Conservation (phyloP, 257 asterid genomes). For the Buddleja alternifolia region DNA sequence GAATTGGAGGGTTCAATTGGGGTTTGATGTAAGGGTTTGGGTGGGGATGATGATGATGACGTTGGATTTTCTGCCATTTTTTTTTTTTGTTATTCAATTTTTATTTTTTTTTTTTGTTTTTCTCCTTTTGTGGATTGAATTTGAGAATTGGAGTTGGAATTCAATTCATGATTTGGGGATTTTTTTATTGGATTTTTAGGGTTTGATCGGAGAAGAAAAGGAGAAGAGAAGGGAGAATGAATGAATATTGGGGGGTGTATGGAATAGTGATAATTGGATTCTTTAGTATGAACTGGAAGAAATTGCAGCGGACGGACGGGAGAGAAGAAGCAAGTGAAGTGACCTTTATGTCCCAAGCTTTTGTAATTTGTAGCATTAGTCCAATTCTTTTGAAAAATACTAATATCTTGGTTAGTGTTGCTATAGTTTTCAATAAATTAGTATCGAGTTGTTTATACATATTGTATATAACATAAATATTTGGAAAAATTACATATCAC, state of each 20-base stretch:
- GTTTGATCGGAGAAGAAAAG: constrained; percentile 28
- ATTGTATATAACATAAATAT: too few species aligned
- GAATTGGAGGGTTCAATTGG: constrained; percentile 56
- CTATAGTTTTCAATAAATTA: too few species aligned
- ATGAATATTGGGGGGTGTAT: neutral
- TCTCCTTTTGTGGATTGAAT: constrained; percentile 13
- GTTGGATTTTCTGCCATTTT: constrained; percentile 74
- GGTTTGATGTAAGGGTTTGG: constrained; percentile 56
- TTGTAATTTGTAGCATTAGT: too few species aligned
- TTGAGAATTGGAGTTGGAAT: constrained; percentile 3
- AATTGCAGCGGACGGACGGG: neutral
- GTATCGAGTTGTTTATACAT: too few species aligned
- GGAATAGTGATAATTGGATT: too few species aligned
- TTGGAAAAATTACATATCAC: too few species aligned
- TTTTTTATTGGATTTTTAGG: neutral
- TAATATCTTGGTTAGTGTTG: too few species aligned
- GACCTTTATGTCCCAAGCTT: too few species aligned
- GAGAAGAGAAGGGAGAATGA: neutral
- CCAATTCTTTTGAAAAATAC: too few species aligned
- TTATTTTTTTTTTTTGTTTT: too few species aligned
- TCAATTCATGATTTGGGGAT: constrained; percentile 27
- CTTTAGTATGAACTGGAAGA: neutral
- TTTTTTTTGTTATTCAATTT: neutral
- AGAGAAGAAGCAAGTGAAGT: too few species aligned
- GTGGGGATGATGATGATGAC: constrained; percentile 59